phyloP scores from a whole-genome alignment of 2,329 filamentous ascomycete species.

The Colletotrichum lentis region DNA sequence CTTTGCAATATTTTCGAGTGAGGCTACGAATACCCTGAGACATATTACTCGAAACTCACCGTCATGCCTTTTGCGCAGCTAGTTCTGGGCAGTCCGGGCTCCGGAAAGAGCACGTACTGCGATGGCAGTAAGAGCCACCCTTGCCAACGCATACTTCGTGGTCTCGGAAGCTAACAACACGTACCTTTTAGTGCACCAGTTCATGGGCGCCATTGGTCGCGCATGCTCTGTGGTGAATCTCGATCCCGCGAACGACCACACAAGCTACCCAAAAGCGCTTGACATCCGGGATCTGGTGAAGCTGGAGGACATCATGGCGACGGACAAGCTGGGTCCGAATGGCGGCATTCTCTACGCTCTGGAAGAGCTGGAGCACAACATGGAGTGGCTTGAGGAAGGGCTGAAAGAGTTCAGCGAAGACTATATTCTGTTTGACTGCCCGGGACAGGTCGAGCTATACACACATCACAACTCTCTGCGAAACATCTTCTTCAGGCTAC shows the following conservation, averaged over 20 bases:
- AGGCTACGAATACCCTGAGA: neutral
- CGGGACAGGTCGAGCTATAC: slow-evolving; percentile 95
- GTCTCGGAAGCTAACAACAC: slow-evolving; percentile 19
- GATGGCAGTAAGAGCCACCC: slow-evolving; percentile 77
- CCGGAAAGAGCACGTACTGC: slow-evolving; percentile 97
- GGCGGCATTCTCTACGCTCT: slow-evolving; percentile 92
- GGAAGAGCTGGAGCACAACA: slow-evolving; percentile 92
- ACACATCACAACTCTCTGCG: slow-evolving; percentile 92
- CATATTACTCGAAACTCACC: too few relatives aligned
- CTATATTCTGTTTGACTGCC: slow-evolving; percentile 95
- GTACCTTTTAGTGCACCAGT: slow-evolving; percentile 79
- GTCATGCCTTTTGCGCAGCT: slow-evolving; percentile 75
- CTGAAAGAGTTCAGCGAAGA: slow-evolving; percentile 85
- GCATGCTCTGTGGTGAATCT: slow-evolving; percentile 96
- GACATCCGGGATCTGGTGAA: slow-evolving; percentile 91
- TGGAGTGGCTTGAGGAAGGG: slow-evolving; percentile 87
- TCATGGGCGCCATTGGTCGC: slow-evolving; percentile 92
- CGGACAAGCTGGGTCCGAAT: slow-evolving; percentile 90
- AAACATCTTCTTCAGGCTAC: slow-evolving; percentile 88
- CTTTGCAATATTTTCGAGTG: neutral
- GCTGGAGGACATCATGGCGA: slow-evolving; percentile 92
- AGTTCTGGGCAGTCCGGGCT: slow-evolving; percentile 90
- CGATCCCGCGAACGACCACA: slow-evolving; percentile 94
- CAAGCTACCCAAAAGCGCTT: slow-evolving; percentile 85
- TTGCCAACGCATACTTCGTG: slow-evolving; percentile 16